Evolutionary conservation across 345 rosid species (phyloP).

Genomic region (Clausena lansium): DNA sequence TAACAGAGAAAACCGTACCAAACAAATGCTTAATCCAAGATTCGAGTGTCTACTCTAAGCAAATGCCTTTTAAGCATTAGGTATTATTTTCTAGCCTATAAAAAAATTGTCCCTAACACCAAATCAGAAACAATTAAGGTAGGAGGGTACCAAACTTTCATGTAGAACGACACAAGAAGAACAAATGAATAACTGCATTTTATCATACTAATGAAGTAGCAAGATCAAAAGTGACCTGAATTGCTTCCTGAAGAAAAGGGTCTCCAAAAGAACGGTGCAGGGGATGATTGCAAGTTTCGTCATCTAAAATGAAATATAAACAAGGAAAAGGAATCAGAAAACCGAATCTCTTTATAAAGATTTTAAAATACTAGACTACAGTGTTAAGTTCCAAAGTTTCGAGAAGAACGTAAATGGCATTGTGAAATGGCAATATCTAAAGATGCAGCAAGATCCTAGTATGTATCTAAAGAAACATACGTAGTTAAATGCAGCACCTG

Average conservation of each 20-base stretch:
- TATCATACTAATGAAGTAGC: slow-evolving; percentile 3
- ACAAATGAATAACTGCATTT: slow-evolving; percentile 13
- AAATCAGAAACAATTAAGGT: slow-evolving; percentile 2
- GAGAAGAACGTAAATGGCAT: slow-evolving; percentile 4
- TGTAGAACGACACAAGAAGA: background rate
- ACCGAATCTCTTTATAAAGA: background rate
- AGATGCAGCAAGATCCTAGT: background rate
- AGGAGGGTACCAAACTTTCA: background rate
- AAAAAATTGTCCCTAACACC: background rate
- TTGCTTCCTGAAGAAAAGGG: slow-evolving; percentile 89
- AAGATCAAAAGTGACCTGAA: slow-evolving; percentile 66
- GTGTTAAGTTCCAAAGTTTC: background rate
- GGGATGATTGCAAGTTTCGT: slow-evolving; percentile 99
- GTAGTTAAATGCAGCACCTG: background rate
- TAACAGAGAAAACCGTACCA: background rate
- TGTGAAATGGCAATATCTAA: background rate
- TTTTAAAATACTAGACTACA: background rate
- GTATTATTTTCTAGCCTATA: slow-evolving; percentile 1
- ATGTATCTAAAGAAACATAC: background rate
- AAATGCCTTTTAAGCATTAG: background rate
- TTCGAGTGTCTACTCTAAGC: background rate
- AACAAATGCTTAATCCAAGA: background rate
- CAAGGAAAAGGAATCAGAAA: slow-evolving; percentile 19
- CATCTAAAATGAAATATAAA: slow-evolving; percentile 57
- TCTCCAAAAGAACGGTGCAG: slow-evolving; percentile 97